Evolutionary conservation across 176 grass and related monocot genomes (phyloP), one percentile per base, ranked within the genome.

Genomic region (Cenchrus fungigraminus): DNA sequence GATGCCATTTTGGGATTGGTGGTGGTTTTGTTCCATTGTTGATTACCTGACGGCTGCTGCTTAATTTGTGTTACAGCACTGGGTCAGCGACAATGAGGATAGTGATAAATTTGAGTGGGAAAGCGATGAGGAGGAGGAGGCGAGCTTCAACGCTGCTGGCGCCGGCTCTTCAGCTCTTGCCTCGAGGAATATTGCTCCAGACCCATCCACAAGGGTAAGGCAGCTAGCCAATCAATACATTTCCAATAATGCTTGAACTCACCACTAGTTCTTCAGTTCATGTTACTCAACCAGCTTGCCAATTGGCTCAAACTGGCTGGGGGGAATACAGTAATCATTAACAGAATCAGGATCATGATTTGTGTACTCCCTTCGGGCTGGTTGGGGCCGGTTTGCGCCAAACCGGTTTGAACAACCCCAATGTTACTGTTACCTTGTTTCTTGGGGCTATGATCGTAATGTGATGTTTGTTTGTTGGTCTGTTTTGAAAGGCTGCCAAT

Each of bases 71-170:
- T 74, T 58, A 79, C 82, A 94, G 89, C 68, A 93, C 47, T 69
- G 81, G 77, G 46, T 76, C 34, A 83, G 85, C 13, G 92, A 86
- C 28, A 89, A 77, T 6, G 84, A 87, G 45, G 80, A 82, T 19
- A 74, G 25, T 50, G 56, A 85, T 15, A 77, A 61, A n/a, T 74
- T 93, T 13, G 82, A 83, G 9, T 91, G 83, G 88, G 73, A 79
- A 1, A 85, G 65, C 25, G 86, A 91, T 12, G 71, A 13, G 19
- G 89, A 87, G 25, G 86, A 20, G 17, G 53, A 16, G 20, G 34
- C 0, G 73, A 73, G 14, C 28, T 51, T 28, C 32, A 8, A 69
- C 4, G 53, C 52, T 12, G 56, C 75, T 71, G 80, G 54, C 4
- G 40, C 53, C 0, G 20, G 51, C 51, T 52, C 57, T 3, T 90